These are phyloP conservation scores for Wickerhamomyces queroliae DNA, from an alignment of 805 yeast species.

Conservation along the genomic window DNA sequence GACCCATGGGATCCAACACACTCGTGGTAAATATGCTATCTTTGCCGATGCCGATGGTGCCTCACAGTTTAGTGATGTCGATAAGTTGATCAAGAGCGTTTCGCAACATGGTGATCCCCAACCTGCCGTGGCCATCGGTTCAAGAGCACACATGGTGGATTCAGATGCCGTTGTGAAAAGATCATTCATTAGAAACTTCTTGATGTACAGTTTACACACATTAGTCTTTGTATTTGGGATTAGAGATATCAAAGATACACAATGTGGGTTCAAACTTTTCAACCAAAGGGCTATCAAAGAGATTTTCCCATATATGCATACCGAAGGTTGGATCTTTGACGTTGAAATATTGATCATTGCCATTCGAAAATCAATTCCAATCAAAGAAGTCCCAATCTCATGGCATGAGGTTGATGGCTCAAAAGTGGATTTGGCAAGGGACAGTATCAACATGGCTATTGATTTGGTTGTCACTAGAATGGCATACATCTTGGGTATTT, in stretches of 20 bases:
- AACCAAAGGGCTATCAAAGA: constrained; percentile 56
- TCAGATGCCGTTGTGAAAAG: constrained; percentile 97
- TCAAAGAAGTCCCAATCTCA: constrained; percentile 77
- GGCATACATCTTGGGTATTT: constrained; percentile 83
- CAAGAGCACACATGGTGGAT: constrained; percentile 94
- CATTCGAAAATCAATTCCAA: constrained; percentile 56
- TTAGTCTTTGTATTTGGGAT: constrained; percentile 87
- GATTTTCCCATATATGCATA: constrained; percentile 88
- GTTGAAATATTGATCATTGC: constrained; percentile 87
- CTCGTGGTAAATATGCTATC: constrained; percentile 66
- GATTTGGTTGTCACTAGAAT: constrained; percentile 87
- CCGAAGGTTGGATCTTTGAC: constrained; percentile 98
- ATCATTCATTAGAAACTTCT: constrained; percentile 77
- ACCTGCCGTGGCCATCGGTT: constrained; percentile 78
- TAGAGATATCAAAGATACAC: constrained; percentile 83
- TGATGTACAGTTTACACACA: constrained; percentile 90
- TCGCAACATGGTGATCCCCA: constrained; percentile 12
- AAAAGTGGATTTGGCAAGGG: constrained; percentile 87
- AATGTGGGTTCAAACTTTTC: constrained; percentile 95
- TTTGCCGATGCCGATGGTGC: constrained; percentile 99
- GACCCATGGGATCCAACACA: constrained; percentile 78
- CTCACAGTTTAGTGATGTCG: constrained; percentile 67
- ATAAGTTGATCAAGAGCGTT: constrained; percentile 41
- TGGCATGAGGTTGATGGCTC: constrained; percentile 99
- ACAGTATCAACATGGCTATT: constrained; percentile 87